Percentiles rank a stretch among this genome's conserved stretches.
Evolutionary conservation across 1,284 basidiomycete species (phyloP).

Genomic region (Melampsora medusae): DNA sequence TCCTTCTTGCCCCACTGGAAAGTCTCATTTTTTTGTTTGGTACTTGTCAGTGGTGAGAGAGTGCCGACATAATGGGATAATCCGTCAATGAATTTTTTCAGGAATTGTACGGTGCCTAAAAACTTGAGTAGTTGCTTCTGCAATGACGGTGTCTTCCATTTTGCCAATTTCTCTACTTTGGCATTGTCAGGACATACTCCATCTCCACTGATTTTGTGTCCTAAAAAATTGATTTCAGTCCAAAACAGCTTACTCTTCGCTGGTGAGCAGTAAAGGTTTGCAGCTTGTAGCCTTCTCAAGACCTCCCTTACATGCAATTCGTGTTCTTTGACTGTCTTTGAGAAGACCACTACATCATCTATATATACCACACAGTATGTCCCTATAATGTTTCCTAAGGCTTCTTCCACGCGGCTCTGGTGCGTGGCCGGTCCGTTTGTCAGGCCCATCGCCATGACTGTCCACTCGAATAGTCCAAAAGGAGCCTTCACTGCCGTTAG

Average conservation of each 20-base stretch:
- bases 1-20: background rate
- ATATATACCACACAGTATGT: slow-evolving; percentile 58
- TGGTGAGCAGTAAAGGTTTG: slow-evolving; percentile 6
- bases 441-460: slow-evolving; percentile 58
- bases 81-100: slow-evolving; percentile 55
- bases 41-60: slow-evolving; percentile 1
- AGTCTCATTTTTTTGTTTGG: background rate
- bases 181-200: slow-evolving; percentile 55
- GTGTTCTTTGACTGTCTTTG: slow-evolving; percentile 56
- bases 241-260: slow-evolving; percentile 49
- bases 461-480: slow-evolving; percentile 57
- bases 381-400: slow-evolving; percentile 51
- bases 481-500: slow-evolving; percentile 57
- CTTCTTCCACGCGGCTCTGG: slow-evolving; percentile 45
- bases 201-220: slow-evolving; percentile 53
- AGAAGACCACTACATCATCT: slow-evolving; percentile 60
- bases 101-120: slow-evolving; percentile 56
- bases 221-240: slow-evolving; percentile 53
- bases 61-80: slow-evolving; percentile 4
- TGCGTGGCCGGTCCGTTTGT: slow-evolving; percentile 57
- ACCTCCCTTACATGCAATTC: background rate
- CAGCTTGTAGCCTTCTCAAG: background rate
- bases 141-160: slow-evolving; percentile 54
- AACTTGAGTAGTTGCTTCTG: slow-evolving; percentile 54
- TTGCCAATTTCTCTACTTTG: slow-evolving; percentile 54